phyloP scores from a whole-genome alignment of 352 stramenopile species.

The Globisporangium viniferum region DNA sequence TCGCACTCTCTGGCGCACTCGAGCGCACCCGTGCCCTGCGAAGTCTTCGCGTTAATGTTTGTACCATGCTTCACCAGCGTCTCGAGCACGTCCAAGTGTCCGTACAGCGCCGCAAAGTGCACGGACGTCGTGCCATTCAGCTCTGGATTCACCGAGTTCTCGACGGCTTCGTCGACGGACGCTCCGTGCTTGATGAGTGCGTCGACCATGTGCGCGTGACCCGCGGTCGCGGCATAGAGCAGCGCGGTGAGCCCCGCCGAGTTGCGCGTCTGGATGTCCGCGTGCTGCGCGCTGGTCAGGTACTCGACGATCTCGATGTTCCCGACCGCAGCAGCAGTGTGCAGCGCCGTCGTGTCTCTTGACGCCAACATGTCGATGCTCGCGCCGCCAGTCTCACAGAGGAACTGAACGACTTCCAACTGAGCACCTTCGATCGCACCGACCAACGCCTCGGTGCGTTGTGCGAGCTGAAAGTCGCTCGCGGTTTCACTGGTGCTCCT shows the following conservation, averaged over 20 bases:
- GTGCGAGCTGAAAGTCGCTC: not conserved
- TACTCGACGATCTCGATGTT: slow-evolving; percentile 4
- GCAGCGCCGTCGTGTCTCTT: slow-evolving; percentile 12
- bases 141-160: slow-evolving; percentile 1
- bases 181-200: slow-evolving; percentile 6
- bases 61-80: slow-evolving; percentile 7
- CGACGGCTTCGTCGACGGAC: not conserved
- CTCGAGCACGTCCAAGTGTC: slow-evolving; percentile 4
- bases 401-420: not conserved
- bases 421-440: slow-evolving; percentile 5
- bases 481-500: not conserved
- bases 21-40: slow-evolving; percentile 7
- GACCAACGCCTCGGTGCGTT: not conserved
- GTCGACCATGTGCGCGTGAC: not conserved
- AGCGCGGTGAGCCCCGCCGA: slow-evolving; percentile 4
- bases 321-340: slow-evolving; percentile 3
- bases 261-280: not conserved
- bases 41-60: slow-evolving; percentile 7
- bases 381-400: slow-evolving; percentile 9
- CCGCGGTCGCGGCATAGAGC: slow-evolving; percentile 4
- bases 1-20: slow-evolving; percentile 7
- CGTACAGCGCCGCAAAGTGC: slow-evolving; percentile 15
- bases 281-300: slow-evolving; percentile 1
- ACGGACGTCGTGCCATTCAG: slow-evolving; percentile 8
- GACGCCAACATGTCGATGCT: not conserved